Percentiles rank a stretch among this genome's conserved stretches.
phyloP scores from a whole-genome alignment of 257 asterid genomes.

The Oldenlandia corymbosa region DNA sequence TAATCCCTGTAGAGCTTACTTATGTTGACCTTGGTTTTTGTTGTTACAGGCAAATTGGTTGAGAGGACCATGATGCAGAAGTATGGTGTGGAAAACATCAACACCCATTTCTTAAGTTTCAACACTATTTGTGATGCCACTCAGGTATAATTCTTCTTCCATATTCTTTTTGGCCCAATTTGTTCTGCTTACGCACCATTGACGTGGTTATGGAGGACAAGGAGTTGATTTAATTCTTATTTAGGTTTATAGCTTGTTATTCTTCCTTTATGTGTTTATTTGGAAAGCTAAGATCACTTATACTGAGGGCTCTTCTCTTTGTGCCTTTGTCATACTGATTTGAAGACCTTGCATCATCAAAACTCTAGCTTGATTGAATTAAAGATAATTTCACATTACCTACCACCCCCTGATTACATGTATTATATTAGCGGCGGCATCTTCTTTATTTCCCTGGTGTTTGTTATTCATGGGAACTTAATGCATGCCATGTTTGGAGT shows the following conservation, averaged over 20 bases:
- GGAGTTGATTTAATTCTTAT: not conserved
- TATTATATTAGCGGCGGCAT: not conserved
- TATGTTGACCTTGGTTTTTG: constrained; percentile 13
- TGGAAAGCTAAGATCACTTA: not conserved
- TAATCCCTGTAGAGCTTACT: not conserved
- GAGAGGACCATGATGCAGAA: constrained; percentile 88
- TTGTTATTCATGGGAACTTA: not conserved
- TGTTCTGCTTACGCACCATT: not conserved
- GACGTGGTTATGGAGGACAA: not conserved
- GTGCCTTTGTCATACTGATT: not conserved
- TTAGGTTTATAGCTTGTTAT: not conserved
- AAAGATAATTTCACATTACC: not conserved
- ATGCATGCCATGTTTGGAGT: not conserved
- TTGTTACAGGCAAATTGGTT: constrained; percentile 38
- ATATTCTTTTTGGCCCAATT: constrained; percentile 1
- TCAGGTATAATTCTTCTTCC: constrained; percentile 46
- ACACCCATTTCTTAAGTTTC: constrained; percentile 85
- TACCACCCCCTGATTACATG: not conserved
- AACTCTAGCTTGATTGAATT: not conserved
- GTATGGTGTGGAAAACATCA: constrained; percentile 79
- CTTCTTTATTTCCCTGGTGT: not conserved
- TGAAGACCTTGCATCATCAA: constrained; percentile 4
- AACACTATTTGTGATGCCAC: constrained; percentile 99
- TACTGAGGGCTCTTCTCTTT: not conserved
- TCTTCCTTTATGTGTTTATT: not conserved